Base-by-base conservation (phyloP, 2,329 filamentous ascomycete species). In the Aspergillus awamori region DNA sequence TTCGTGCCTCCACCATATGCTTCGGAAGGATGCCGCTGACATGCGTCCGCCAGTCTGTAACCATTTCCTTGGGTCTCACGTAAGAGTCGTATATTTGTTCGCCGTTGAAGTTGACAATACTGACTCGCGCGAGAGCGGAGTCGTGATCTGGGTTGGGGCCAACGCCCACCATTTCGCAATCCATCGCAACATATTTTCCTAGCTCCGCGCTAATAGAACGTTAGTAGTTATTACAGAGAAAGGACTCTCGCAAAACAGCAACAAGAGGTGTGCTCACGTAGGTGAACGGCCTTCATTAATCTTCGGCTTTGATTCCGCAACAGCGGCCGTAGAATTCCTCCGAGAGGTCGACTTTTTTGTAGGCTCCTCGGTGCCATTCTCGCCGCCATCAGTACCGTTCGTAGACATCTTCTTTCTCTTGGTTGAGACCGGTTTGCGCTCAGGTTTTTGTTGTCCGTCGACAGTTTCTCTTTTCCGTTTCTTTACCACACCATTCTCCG, bases 161-260 rank as follows among this genome's bases (percentile, higher is more conserved):
- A 0, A 96, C 87, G 52, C 94, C 95, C 26, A 99, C 95, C 95
- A 99, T 99, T 79, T 99, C 95, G 77, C 95, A 99, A 80, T 99
- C 95, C 51, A 99, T 86, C 20, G 91, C 90, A 45, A 99, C 80
- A 75, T 96, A 99, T 82, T 95, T 96, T 55, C 94, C 95, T 20
- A 93, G 80, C 57, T 92, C 86, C 38, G 89, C 79, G 5, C 83
- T 86, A 24, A 80, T 76, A 64, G 73, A 36, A n/a, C 13, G 58
- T 70, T 58, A 70, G 67, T 52, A 49, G 57, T n/a, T 15, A 33
- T 22, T 41, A 13, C 30, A 55, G 49, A 10, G 13, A 20, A 58
- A 3, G 6, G 49, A 41, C 2, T 11, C 8, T n/a, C 10, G n/a
- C 6, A 33, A 11, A 13, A 10, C 8, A 45, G 30, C 52, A 77